Base-by-base conservation (phyloP, 2,329 filamentous ascomycete genomes). In the Aspergillus alliaceus region DNA sequence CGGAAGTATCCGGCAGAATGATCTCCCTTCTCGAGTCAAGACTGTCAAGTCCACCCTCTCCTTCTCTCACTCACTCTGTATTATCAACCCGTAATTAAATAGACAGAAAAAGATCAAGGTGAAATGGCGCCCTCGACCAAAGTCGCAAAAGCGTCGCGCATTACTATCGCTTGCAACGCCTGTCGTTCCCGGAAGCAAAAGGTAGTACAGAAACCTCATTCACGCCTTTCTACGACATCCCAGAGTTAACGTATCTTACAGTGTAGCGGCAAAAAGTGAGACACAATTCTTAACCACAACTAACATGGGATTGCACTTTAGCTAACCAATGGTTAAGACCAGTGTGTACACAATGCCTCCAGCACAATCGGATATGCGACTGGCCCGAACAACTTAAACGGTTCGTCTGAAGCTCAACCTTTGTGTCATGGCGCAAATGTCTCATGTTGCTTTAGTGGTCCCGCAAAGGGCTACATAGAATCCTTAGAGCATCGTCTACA, bases 401-500 rank as follows among this genome's bases (percentile, higher is more conserved):
- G 74, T 75, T 65, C 3, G 64, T 61, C 11, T 6, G 20, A 18
- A 1, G 22, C 14, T 42, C 29, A 35, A 24, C 42, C 24, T 20
- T 42, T 12, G 3, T 29, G 3, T n/a, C 22, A 6, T 5, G 7
- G 15, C 4, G 24, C 7, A 44, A 25, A n/a, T 1, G 7, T 18
- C 40, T 27, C 15, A 27, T n/a, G 7, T 11, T 2, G 4, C 5
- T 18, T 6, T 25, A 79, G 78, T 51, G 78, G 78, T 1, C 78
- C 78, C 6, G 73, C 77, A n/a, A 80, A 79, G 59, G 78, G 78
- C 7, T 79, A 80, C 51, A 71, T 76, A 18, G 77, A 79, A 64
- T 73, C 75, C 15, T 61, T 80, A 18, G 77, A 79, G 47, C 68
- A 75, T 24, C 70, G 77, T 35, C 69, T 80, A 1, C 69, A 72